Evolutionary conservation across 768 basidiomycete genomes (phyloP).

Genomic region (Amanita rimosa): DNA sequence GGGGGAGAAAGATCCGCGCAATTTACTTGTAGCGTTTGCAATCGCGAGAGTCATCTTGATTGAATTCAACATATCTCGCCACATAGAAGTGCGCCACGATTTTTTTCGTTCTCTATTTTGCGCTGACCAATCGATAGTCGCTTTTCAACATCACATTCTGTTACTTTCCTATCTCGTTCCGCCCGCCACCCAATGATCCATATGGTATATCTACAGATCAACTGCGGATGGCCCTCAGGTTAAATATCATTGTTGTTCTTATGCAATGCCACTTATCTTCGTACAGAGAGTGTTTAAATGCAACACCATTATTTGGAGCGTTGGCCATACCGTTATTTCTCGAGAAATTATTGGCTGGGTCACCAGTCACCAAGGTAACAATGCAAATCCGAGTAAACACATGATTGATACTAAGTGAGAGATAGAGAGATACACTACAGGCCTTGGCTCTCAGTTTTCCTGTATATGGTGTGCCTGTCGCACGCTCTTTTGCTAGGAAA

Average conservation of each 20-base stretch:
- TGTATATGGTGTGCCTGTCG: conserved; percentile 62
- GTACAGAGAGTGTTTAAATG: conserved; percentile 55
- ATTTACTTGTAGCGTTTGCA: conserved; percentile 81
- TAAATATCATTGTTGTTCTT: conserved; percentile 8
- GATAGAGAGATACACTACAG: conserved; percentile 78
- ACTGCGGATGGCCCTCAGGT: conserved; percentile 65
- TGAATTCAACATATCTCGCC: conserved; percentile 71
- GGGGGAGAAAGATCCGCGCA: conserved; percentile 96
- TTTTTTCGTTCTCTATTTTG: neutral
- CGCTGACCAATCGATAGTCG: conserved; percentile 33
- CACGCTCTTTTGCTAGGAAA: conserved; percentile 53
- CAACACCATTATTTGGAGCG: conserved; percentile 73
- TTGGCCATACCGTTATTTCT: conserved; percentile 82
- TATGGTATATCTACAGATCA: conserved; percentile 88
- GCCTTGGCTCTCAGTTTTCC: conserved; percentile 72
- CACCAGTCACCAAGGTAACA: conserved; percentile 70
- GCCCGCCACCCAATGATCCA: conserved; percentile 88
- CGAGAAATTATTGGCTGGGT: conserved; percentile 82
- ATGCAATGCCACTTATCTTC: conserved; percentile 1
- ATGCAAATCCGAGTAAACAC: neutral
- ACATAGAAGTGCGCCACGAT: conserved; percentile 56
- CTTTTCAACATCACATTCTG: conserved; percentile 95
- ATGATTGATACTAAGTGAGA: neutral
- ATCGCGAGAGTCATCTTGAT: conserved; percentile 78
- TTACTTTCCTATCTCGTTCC: conserved; percentile 97